Evolutionary conservation across 2,329 filamentous ascomycete genomes (phyloP), one percentile per base, ranked within the genome.

Genomic region (Hypoxylon sp.): DNA sequence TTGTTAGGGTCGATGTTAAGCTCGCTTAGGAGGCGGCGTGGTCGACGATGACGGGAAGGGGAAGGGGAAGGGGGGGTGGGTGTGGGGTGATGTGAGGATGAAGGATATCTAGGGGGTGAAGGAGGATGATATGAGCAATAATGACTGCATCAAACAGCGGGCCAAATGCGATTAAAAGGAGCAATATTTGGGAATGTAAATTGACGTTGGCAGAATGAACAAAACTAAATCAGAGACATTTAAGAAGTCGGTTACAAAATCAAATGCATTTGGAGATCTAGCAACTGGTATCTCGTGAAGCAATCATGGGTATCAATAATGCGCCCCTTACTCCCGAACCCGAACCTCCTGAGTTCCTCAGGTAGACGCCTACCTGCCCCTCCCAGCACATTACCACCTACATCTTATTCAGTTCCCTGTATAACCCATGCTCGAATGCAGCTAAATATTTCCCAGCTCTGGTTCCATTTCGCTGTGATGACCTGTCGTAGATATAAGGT

Each of bases 1-100:
- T 98, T 57, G 85, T 97, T 24, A 87, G 86, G 72, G 82, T 97
- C 48, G 95, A 93, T 76, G 77, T 70, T 64, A 63, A 62, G 43
- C 55, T 72, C 10, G 47, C 50, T 27, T 69, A 63, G 58, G 41
- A 18, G 29, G 40, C 35, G 52, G 40, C 35, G 52, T 4, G 40
- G 17, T 38, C 23, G 10, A n/a, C 9, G 24, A 42, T 26, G 40
- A 20, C 15, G 8, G 4, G 15, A n/a, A 0, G 77, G 63, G 0
- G 71, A 50, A 1, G 71, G 70, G 73, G 69, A 0, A 18, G 23
- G 15, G 9, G n/a, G 11, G n/a, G 15, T 8, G 13, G 37, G n/a
- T 60, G 48, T 23, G 17, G 27, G 13, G 9, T 46, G 10, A 49
- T 59, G 42, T 55, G 42, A 23, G 21, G 31, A 21, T 48, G 29